These are phyloP conservation scores for Pseudocercospora fuligena DNA, from an alignment of 2,329 filamentous ascomycete species.

Conservation along the genomic window DNA sequence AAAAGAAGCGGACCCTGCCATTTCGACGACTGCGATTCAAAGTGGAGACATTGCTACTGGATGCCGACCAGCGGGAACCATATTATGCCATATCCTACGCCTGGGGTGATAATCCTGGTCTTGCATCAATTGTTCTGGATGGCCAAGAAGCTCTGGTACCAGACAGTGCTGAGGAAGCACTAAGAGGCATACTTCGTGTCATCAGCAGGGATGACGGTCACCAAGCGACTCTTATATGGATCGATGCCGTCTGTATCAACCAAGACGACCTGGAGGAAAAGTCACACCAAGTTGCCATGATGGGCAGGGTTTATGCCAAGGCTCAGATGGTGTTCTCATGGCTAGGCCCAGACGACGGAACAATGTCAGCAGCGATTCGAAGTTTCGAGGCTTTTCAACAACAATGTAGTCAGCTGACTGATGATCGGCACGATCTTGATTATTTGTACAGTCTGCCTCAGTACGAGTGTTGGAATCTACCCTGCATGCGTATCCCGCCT, in stretches of 20 bases:
- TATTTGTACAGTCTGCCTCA: neutral
- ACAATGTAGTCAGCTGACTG: neutral
- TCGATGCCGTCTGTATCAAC: slow-evolving; percentile 8
- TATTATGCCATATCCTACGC: slow-evolving; percentile 15
- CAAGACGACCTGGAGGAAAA: neutral
- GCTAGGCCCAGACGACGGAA: slow-evolving; percentile 1
- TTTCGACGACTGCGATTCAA: neutral
- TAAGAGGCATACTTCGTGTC: slow-evolving; percentile 6
- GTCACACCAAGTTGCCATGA: neutral
- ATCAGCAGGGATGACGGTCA: neutral
- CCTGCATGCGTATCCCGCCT: neutral
- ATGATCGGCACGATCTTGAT: neutral
- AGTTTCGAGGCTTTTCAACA: neutral
- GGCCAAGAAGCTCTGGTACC: slow-evolving; percentile 2
- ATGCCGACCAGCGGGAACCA: neutral
- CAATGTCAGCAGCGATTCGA: neutral
- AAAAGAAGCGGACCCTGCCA: neutral
- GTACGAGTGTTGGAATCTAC: neutral
- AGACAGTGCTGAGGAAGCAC: slow-evolving; percentile 7
- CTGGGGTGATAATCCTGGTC: slow-evolving; percentile 10
- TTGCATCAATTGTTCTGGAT: slow-evolving; percentile 2
- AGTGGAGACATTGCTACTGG: neutral
- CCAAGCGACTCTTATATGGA: neutral
- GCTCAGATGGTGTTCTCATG: neutral
- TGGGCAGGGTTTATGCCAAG: neutral